Conservation (phyloP, 1,139 yeast species). For the Magnusiomyces tetraspermus region DNA sequence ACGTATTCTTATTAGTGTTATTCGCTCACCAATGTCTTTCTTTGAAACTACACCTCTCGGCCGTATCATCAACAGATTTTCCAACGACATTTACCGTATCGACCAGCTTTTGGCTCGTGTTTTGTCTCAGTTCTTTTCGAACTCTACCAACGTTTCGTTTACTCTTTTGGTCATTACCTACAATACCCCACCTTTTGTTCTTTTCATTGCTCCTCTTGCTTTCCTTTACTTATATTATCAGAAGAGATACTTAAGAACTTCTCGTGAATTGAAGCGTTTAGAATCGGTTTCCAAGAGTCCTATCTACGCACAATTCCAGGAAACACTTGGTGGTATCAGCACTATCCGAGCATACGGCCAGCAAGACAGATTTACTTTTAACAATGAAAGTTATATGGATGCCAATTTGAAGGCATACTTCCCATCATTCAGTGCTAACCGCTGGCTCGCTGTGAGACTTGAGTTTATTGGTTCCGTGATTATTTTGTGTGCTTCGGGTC, state of each 20-base stretch:
- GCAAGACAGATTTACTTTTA: conserved; percentile 55
- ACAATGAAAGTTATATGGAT: conserved; percentile 73
- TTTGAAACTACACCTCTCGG: conserved; percentile 97
- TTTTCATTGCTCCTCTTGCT: conserved; percentile 62
- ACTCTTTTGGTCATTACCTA: conserved; percentile 74
- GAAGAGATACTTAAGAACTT: conserved; percentile 77
- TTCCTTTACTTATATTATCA: conserved; percentile 74
- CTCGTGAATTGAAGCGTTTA: conserved; percentile 89
- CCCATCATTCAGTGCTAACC: conserved; percentile 83
- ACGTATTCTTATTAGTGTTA: conserved; percentile 66
- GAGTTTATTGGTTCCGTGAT: conserved; percentile 85
- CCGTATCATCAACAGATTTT: conserved; percentile 83
- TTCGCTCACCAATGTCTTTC: conserved; percentile 93
- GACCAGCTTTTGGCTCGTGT: conserved; percentile 83
- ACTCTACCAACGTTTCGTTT: conserved; percentile 61
- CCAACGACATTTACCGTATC: conserved; percentile 85
- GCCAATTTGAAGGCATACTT: conserved; percentile 82
- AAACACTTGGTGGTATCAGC: conserved; percentile 79
- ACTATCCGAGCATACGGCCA: conserved; percentile 86
- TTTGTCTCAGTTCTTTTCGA: conserved; percentile 70
- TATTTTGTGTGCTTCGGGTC: conserved; percentile 73
- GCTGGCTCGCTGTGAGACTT: conserved; percentile 95
- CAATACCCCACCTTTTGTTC: conserved; percentile 80
- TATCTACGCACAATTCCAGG: conserved; percentile 94
- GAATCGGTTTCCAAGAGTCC: conserved; percentile 93